Evolutionary conservation across 257 asterid genomes (phyloP).

Genomic region (Forsythia viridissima): DNA sequence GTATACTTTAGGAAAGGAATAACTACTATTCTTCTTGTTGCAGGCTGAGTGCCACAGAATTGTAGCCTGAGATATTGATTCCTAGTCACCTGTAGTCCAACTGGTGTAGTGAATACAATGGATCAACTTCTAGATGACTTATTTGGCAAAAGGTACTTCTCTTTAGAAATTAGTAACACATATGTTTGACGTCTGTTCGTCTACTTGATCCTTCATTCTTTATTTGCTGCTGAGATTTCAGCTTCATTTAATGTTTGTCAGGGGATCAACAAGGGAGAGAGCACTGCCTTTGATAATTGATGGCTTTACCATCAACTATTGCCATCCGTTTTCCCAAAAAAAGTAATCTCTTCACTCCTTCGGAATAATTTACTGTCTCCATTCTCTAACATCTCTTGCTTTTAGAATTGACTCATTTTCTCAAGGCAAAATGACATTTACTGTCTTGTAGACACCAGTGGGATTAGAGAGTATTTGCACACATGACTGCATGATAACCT

Average conservation of each 20-base stretch:
- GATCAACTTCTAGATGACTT: constrained; percentile 29
- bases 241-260: constrained; percentile 2
- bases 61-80: background rate
- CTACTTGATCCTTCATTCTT: background rate
- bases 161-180: background rate
- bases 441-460: background rate
- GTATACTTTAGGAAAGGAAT: background rate
- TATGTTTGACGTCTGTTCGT: background rate
- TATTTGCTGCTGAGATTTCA: background rate
- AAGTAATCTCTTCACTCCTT: constrained; percentile 10
- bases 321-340: constrained; percentile 22
- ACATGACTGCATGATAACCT: background rate
- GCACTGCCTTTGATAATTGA: constrained; percentile 27
- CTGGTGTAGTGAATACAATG: constrained; percentile 18
- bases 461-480: background rate
- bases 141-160: constrained; percentile 32
- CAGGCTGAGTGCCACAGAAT: constrained; percentile 6
- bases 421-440: background rate
- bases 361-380: background rate
- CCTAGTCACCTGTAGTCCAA: background rate
- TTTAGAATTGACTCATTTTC: background rate
- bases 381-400: background rate
- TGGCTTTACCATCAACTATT: constrained; percentile 22
- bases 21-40: background rate
- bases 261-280: constrained; percentile 33